Percentiles rank a stretch among this genome's conserved stretches.
Evolutionary conservation across 306 rosid species (phyloP).

Genomic region (Oxytropis ochrocephala): DNA sequence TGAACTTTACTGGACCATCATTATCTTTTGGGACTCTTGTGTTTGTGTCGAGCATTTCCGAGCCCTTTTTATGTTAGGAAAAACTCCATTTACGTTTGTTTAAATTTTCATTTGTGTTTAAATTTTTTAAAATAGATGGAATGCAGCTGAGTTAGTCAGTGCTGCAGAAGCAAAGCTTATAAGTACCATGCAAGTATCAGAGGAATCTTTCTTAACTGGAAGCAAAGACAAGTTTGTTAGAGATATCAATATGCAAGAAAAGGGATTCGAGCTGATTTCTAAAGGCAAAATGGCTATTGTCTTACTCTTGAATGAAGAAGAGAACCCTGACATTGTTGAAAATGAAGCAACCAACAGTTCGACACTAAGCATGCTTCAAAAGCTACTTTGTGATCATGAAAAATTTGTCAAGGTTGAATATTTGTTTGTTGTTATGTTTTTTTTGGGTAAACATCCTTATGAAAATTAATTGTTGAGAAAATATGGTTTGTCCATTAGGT

Average conservation of each 20-base stretch:
- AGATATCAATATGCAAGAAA: constrained; percentile 36
- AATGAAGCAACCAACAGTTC: constrained; percentile 33
- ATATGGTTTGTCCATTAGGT: not conserved
- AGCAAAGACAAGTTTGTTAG: constrained; percentile 40
- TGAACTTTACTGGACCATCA: not conserved
- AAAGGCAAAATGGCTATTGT: constrained; percentile 73
- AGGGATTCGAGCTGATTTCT: constrained; percentile 56
- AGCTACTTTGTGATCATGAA: constrained; percentile 42
- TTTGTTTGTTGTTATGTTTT: not conserved
- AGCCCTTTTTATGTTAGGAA: not conserved
- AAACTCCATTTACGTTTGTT: constrained; percentile 13
- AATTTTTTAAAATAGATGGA: constrained; percentile 52
- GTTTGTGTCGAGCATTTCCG: constrained; percentile 1
- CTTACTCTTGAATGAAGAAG: constrained; percentile 49
- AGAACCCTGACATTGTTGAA: constrained; percentile 25
- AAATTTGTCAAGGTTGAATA: constrained; percentile 46
- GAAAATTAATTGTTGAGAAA: not conserved
- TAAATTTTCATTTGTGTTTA: constrained; percentile 21
- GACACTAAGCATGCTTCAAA: constrained; percentile 33
- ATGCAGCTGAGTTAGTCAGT: constrained; percentile 44
- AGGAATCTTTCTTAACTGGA: constrained; percentile 37
- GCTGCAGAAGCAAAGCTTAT: constrained; percentile 31
- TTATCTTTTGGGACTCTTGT: not conserved
- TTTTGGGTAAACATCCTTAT: not conserved
- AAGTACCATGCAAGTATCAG: constrained; percentile 42